Evolutionary conservation across 73 alveolate genomes (phyloP).

Genomic region (Uronychia binucleata): DNA sequence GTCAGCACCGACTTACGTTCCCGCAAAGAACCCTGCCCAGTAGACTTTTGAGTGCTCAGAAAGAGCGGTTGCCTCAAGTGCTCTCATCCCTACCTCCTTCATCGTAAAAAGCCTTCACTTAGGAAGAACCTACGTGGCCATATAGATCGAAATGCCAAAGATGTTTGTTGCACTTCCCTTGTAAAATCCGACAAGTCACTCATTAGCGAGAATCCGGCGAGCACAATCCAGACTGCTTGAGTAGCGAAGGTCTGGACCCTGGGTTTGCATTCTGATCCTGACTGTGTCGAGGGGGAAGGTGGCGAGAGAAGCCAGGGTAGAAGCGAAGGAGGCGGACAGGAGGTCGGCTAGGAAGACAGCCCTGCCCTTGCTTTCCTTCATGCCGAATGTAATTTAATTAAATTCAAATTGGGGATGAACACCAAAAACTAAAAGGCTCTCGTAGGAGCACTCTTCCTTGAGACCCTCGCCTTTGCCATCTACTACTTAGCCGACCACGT

Average conservation of each 20-base stretch:
- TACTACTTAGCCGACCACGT: neutral
- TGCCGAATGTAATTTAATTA: neutral
- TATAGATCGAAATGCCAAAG: slow-evolving; percentile 15
- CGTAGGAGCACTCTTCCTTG: neutral
- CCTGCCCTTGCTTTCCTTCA: neutral
- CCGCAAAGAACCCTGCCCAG: neutral
- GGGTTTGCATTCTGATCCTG: neutral
- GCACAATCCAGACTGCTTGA: slow-evolving; percentile 9
- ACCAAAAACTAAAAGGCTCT: neutral
- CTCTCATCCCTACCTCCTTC: slow-evolving; percentile 13
- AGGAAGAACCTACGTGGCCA: slow-evolving; percentile 1
- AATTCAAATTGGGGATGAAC: neutral
- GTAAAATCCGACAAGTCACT: slow-evolving; percentile 55
- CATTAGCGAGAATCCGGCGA: slow-evolving; percentile 9
- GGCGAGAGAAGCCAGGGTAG: neutral
- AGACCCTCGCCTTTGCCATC: neutral
- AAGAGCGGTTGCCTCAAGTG: neutral
- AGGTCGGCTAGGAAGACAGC: neutral
- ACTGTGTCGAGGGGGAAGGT: neutral
- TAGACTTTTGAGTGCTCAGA: neutral
- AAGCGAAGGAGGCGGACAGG: neutral
- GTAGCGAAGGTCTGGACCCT: neutral
- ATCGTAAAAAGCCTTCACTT: slow-evolving; percentile 34
- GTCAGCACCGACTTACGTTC: neutral
- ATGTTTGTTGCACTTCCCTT: slow-evolving; percentile 34